phyloP scores from a whole-genome alignment of 495 filamentous ascomycete species.

The Penicillium diatomitis region DNA sequence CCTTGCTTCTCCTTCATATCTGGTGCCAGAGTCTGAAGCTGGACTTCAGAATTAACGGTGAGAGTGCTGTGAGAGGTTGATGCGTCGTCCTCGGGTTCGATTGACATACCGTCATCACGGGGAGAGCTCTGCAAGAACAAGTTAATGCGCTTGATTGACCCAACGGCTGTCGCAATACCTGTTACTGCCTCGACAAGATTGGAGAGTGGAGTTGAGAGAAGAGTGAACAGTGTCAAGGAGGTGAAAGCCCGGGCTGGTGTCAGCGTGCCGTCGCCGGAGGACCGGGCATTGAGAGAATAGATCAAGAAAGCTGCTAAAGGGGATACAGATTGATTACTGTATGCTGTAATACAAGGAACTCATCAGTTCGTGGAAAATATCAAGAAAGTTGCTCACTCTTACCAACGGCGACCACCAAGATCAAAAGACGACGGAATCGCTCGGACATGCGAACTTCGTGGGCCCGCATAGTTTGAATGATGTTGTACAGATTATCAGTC shows the following conservation, averaged over 20 bases:
- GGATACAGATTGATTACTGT: neutral
- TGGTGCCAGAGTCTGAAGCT: neutral
- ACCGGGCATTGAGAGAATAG: conserved; percentile 10
- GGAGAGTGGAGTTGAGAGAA: conserved; percentile 39
- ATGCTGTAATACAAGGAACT: neutral
- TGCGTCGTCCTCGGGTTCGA: neutral
- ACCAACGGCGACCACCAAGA: neutral
- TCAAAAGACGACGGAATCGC: neutral
- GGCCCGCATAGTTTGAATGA: neutral
- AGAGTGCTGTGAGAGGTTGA: neutral
- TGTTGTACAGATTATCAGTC: neutral
- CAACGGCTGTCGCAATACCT: conserved; percentile 1
- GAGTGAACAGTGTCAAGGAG: conserved; percentile 41
- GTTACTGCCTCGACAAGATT: conserved; percentile 16
- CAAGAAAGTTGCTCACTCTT: neutral
- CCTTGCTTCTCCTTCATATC: neutral
- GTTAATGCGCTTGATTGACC: conserved; percentile 1
- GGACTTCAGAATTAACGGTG: neutral
- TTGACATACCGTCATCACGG: neutral
- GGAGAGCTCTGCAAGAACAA: neutral
- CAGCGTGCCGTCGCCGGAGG: conserved; percentile 26
- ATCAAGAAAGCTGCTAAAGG: conserved; percentile 1
- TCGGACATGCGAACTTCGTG: neutral
- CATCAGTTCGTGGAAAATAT: neutral
- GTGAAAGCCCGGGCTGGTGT: conserved; percentile 42